Conservation (phyloP, 2,329 filamentous ascomycete genomes). For the Clathrospora elynae region DNA sequence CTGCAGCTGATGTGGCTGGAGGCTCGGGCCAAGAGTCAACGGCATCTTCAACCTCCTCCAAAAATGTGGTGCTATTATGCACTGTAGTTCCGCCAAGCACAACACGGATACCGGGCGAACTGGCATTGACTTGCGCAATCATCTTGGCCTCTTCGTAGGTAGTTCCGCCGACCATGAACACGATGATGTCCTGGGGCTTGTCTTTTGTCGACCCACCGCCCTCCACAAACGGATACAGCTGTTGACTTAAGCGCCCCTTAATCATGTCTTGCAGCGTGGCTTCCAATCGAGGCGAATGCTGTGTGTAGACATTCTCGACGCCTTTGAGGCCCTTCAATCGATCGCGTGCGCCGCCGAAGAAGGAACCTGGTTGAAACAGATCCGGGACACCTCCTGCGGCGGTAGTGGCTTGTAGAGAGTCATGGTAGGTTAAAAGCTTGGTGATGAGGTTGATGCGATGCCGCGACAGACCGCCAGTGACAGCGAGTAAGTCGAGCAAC, state of each 20-base stretch:
- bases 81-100: slow-evolving; percentile 87
- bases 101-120: slow-evolving; percentile 83
- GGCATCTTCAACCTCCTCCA: slow-evolving; percentile 90
- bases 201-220: slow-evolving; percentile 84
- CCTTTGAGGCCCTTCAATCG: slow-evolving; percentile 95
- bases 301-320: slow-evolving; percentile 98
- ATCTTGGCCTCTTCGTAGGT: slow-evolving; percentile 98
- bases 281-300: slow-evolving; percentile 89
- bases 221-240: slow-evolving; percentile 92
- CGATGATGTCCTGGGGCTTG: slow-evolving; percentile 93
- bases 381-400: slow-evolving; percentile 83
- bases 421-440: slow-evolving; percentile 82
- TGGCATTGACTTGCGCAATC: slow-evolving; percentile 92
- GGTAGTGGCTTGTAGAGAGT: slow-evolving; percentile 76
- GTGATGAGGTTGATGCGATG: slow-evolving; percentile 78
- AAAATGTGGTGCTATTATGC: slow-evolving; percentile 84
- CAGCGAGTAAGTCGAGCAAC: slow-evolving; percentile 82
- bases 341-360: slow-evolving; percentile 85
- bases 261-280: slow-evolving; percentile 88
- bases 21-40: slow-evolving; percentile 83
- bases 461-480: slow-evolving; percentile 78
- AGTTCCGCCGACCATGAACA: slow-evolving; percentile 91
- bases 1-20: slow-evolving; percentile 58
- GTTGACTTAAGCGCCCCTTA: slow-evolving; percentile 83
- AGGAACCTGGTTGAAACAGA: slow-evolving; percentile 83